Conservation (phyloP, 768 basidiomycete genomes). For the Sarcodon aspratus region DNA sequence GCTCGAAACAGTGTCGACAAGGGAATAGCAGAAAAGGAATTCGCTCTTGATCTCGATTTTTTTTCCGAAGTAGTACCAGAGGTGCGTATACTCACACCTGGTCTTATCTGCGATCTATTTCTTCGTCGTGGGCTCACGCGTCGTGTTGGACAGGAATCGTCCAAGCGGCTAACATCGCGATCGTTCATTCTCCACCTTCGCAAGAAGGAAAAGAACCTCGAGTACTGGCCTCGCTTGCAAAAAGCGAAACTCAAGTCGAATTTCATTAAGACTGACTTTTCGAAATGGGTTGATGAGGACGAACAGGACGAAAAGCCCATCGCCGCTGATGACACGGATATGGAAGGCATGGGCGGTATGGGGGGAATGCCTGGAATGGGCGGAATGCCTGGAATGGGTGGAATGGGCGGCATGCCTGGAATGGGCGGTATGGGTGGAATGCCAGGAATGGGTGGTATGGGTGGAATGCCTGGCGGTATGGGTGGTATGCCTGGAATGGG, state of each 20-base stretch:
- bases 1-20: constrained; percentile 20
- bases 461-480: constrained; percentile 37
- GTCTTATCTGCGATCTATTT: background rate
- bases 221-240: constrained; percentile 90
- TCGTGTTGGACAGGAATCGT: constrained; percentile 34
- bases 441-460: constrained; percentile 33
- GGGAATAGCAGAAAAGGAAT: constrained; percentile 44
- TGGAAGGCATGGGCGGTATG: constrained; percentile 28
- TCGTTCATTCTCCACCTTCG: constrained; percentile 56
- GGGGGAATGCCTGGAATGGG: constrained; percentile 19
- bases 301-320: constrained; percentile 66
- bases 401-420: constrained; percentile 44
- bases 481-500: constrained; percentile 35
- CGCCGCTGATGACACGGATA: constrained; percentile 31
- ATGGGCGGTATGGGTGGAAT: constrained; percentile 38
- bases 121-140: background rate
- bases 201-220: constrained; percentile 66
- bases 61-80: constrained; percentile 69
- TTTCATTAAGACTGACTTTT: constrained; percentile 91
- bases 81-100: constrained; percentile 27
- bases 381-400: constrained; percentile 29
- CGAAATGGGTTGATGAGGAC: constrained; percentile 95
- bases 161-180: constrained; percentile 53
- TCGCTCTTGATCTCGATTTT: constrained; percentile 66
- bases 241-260: constrained; percentile 75